A percentile compares a stretch with the other conserved stretches of the same genome.
Conservation (phyloP, 192 early-diverging fungal genomes). For the Backusella tarrabulga region DNA sequence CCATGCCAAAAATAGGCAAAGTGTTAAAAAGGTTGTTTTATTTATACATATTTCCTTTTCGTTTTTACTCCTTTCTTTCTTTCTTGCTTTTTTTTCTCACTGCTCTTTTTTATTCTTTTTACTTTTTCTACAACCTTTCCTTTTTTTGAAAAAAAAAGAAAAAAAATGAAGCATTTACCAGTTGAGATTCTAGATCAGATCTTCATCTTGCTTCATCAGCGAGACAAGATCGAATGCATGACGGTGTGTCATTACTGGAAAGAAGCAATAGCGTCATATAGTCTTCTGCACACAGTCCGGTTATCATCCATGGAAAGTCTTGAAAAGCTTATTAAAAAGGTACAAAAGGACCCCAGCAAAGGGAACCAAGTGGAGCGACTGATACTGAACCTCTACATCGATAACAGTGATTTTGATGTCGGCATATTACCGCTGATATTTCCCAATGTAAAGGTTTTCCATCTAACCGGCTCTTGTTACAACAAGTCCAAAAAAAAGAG, state of each 20-base stretch:
- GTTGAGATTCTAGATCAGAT: slow-evolving; percentile 3
- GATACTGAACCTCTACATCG: not conserved
- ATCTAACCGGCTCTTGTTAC: not conserved
- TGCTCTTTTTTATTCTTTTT: too few species aligned
- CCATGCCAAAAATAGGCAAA: not conserved
- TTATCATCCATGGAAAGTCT: not conserved
- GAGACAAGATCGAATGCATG: not conserved
- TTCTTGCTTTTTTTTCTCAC: too few species aligned
- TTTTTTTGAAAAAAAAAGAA: not conserved
- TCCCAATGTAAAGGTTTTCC: not conserved
- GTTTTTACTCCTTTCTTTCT: too few species aligned
- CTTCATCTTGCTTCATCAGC: not conserved
- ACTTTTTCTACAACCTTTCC: too few species aligned
- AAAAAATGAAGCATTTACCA: not conserved
- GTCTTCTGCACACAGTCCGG: not conserved
- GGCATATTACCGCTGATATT: not conserved
- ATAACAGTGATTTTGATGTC: not conserved
- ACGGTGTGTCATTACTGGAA: not conserved
- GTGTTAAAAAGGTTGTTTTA: not conserved
- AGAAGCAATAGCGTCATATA: not conserved
- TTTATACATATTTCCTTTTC: not conserved
- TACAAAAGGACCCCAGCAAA: not conserved
- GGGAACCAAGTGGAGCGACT: not conserved
- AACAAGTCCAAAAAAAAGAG: not conserved
- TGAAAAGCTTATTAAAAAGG: not conserved